Evolutionary conservation across 306 rosid genomes (phyloP).

Genomic region (Casuarina glauca): DNA sequence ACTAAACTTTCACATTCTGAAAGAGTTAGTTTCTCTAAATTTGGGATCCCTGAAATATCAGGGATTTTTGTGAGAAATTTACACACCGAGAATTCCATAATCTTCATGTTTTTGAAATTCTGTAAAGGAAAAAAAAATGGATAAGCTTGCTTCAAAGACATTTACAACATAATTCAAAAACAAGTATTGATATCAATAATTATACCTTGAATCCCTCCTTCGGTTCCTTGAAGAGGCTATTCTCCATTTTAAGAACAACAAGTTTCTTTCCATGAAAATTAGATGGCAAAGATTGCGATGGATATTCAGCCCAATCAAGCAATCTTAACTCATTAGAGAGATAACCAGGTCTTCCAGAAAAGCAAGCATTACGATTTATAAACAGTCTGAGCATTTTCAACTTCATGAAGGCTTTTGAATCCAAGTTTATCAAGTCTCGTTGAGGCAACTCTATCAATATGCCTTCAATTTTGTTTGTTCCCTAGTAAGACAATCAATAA

Average conservation of each 20-base stretch:
- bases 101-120: background rate
- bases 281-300: background rate
- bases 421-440: background rate
- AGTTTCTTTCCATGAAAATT: background rate
- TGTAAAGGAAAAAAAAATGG: background rate
- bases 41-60: constrained; percentile 11
- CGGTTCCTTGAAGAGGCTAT: background rate
- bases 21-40: constrained; percentile 35
- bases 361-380: background rate
- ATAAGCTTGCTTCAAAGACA: background rate
- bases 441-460: background rate
- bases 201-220: background rate
- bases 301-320: constrained; percentile 1
- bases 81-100: background rate
- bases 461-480: constrained; percentile 3
- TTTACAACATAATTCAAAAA: background rate
- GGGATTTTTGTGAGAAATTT: background rate
- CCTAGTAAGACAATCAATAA: background rate
- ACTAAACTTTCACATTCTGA: constrained; percentile 13
- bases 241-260: background rate
- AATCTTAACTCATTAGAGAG: constrained; percentile 3
- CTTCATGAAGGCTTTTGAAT: background rate
- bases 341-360: background rate
- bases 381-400: background rate
- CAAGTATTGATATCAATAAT: background rate